phyloP scores from a whole-genome alignment of 345 rosid genomes.

The Carallia pectinifolia region DNA sequence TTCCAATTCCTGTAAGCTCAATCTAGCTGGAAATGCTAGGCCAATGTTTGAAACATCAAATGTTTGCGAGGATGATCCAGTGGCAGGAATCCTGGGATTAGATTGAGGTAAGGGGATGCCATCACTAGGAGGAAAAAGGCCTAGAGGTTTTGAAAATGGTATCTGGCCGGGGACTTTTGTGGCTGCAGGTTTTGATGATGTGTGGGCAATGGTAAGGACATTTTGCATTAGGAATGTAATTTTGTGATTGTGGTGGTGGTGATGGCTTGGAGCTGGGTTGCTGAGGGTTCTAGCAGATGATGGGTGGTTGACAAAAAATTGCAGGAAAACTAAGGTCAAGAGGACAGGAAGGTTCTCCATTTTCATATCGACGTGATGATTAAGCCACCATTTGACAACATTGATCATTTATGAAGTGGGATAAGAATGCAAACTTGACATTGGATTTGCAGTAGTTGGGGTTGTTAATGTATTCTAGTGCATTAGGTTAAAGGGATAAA shows the following conservation, averaged over 20 bases:
- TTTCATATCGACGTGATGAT: constrained; percentile 4
- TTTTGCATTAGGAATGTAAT: constrained; percentile 51
- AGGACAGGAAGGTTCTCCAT: constrained; percentile 16
- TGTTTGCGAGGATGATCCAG: constrained; percentile 26
- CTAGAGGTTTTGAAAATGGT: constrained; percentile 49
- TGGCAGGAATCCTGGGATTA: constrained; percentile 8
- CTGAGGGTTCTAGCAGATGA: constrained; percentile 37
- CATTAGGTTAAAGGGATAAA: no score
- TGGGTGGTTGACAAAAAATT: constrained; percentile 26
- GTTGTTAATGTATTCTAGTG: no score
- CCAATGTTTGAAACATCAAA: constrained; percentile 30
- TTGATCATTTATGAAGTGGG: constrained; percentile 15
- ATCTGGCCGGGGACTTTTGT: constrained; percentile 28
- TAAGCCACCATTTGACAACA: neutral
- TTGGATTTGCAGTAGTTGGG: neutral
- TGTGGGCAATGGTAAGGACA: constrained; percentile 34
- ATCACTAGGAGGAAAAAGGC: constrained; percentile 42
- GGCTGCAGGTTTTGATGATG: constrained; percentile 25
- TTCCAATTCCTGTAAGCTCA: constrained; percentile 50
- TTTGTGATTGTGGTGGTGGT: constrained; percentile 19
- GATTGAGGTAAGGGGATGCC: constrained; percentile 48
- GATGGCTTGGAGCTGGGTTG: constrained; percentile 15
- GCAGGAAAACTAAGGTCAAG: neutral
- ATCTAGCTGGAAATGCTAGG: constrained; percentile 36
- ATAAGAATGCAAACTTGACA: neutral